Conservation (phyloP, 2,329 filamentous ascomycete genomes). For the Ascochyta clinopodiicola region DNA sequence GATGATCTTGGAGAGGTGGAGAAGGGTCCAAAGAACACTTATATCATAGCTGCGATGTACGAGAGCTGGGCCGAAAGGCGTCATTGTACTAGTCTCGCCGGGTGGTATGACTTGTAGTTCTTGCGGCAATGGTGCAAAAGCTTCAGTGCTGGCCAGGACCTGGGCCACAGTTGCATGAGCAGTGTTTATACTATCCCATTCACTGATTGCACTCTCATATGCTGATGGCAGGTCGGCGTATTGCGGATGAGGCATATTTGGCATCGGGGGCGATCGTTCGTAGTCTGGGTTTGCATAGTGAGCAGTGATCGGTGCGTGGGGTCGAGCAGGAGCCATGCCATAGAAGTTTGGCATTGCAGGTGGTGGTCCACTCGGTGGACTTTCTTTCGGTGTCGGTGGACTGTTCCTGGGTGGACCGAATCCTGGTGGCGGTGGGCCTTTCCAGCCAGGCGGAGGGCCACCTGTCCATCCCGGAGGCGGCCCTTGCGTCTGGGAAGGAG, state of each 20-base stretch:
- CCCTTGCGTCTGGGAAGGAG: constrained; percentile 36
- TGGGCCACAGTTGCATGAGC: constrained; percentile 72
- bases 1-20: constrained; percentile 83
- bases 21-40: constrained; percentile 84
- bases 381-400: constrained; percentile 20
- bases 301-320: constrained; percentile 52
- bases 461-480: constrained; percentile 34
- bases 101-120: constrained; percentile 67
- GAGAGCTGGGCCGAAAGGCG: constrained; percentile 82
- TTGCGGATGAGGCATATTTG: constrained; percentile 25
- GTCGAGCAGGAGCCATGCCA: constrained; percentile 55
- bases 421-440: constrained; percentile 25
- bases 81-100: constrained; percentile 47
- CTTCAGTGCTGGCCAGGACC: constrained; percentile 66
- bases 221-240: constrained; percentile 65
- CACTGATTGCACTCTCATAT: constrained; percentile 72
- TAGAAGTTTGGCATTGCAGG: constrained; percentile 57
- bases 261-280: constrained; percentile 24
- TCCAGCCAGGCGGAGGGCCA: constrained; percentile 28
- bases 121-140: constrained; percentile 76
- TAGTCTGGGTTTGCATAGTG: constrained; percentile 47
- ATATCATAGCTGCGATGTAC: constrained; percentile 89
- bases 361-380: constrained; percentile 23
- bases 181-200: constrained; percentile 78
- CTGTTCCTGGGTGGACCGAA: constrained; percentile 20